Conservation (phyloP, 352 stramenopile genomes). For the Globisporangium polare region DNA sequence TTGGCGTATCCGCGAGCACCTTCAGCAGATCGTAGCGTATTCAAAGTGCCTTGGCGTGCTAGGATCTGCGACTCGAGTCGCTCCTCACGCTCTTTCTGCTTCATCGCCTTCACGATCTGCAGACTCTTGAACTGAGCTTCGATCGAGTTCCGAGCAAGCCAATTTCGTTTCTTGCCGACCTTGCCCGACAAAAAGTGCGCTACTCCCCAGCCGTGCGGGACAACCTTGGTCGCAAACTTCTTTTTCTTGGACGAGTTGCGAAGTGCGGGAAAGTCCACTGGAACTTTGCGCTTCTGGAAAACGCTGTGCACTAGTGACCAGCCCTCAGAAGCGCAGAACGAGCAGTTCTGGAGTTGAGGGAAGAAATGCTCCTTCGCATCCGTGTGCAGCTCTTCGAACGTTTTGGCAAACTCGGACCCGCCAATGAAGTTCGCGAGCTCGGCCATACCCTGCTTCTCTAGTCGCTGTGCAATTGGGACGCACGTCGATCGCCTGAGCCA, state of each 20-base stretch:
- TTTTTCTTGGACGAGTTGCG: constrained; percentile 16
- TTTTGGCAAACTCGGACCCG: constrained; percentile 61
- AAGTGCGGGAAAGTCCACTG: constrained; percentile 17
- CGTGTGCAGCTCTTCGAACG: constrained; percentile 63
- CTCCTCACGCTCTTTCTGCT: constrained; percentile 67
- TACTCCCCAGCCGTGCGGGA: constrained; percentile 77
- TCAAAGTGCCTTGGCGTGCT: constrained; percentile 59
- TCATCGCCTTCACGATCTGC: constrained; percentile 57
- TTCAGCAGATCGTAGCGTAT: constrained; percentile 59
- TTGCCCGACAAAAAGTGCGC: constrained; percentile 63
- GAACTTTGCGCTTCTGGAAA: constrained; percentile 45
- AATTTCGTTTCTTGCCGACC: constrained; percentile 41
- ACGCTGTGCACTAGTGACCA: constrained; percentile 78
- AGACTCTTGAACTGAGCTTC: constrained; percentile 75
- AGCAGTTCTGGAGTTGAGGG: constrained; percentile 43
- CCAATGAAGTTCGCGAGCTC: constrained; percentile 56
- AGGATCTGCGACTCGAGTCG: constrained; percentile 59
- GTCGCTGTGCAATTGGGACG: constrained; percentile 38
- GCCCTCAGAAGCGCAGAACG: constrained; percentile 64
- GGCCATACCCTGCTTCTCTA: constrained; percentile 48
- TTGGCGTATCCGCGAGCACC: constrained; percentile 68
- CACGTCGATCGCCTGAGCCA: constrained; percentile 51
- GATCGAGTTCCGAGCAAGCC: constrained; percentile 62
- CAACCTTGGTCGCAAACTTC: constrained; percentile 20
- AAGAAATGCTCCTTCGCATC: constrained; percentile 51